Conservation (phyloP, 2,329 filamentous ascomycete species). For the Thielaviopsis populi region DNA sequence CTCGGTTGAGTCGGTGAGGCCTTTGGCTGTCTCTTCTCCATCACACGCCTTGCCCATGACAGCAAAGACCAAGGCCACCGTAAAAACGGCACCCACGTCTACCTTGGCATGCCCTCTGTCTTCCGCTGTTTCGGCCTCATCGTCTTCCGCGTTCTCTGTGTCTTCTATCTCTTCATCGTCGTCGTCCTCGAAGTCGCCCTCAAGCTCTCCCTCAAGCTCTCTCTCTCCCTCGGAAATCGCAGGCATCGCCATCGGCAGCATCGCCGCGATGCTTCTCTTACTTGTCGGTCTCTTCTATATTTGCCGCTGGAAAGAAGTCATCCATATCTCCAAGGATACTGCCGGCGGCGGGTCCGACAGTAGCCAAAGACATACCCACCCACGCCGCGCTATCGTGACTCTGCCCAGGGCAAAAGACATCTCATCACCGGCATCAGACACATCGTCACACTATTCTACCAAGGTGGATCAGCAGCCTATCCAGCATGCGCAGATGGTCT, state of each 20-base stretch:
- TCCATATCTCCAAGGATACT: background rate
- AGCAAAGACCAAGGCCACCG: background rate
- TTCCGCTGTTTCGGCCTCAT: background rate
- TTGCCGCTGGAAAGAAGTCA: background rate
- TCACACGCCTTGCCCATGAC: background rate
- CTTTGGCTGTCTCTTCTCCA: background rate
- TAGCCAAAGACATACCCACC: background rate
- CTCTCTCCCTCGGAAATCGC: constrained; percentile 5
- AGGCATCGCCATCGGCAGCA: constrained; percentile 4
- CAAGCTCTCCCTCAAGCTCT: background rate
- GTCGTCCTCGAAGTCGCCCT: no score
- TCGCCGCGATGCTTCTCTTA: background rate
- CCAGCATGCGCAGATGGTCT: background rate
- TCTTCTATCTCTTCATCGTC: background rate
- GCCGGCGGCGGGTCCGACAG: background rate
- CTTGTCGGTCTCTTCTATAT: constrained; percentile 7
- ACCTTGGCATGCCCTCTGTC: background rate
- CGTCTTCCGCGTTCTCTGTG: background rate
- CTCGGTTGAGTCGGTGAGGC: background rate
- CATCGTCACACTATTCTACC: background rate
- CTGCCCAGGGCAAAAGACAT: background rate
- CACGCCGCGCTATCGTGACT: background rate
- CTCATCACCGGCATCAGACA: background rate
- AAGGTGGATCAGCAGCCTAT: background rate
- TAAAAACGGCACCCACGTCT: background rate